Evolutionary conservation across 805 yeast species (phyloP), one percentile per base, ranked within the genome.

Genomic region (Candida qinlingensis): DNA sequence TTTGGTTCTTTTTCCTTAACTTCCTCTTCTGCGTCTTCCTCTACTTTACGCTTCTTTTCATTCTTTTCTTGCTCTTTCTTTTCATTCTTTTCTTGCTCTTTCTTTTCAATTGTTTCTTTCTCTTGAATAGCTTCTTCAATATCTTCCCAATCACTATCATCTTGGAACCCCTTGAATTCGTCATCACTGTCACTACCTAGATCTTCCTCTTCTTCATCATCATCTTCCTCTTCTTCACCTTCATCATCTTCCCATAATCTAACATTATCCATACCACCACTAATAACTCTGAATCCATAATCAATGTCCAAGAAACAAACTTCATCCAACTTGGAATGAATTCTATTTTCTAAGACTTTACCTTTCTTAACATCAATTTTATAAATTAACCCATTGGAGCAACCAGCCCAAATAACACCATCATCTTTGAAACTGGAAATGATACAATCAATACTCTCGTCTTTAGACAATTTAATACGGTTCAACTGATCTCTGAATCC

Each of bases 181-280:
- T 44, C 46, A 7, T 38, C 39, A 5, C 33, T 37, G 4, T 30
- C 48, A n/a, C 45, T 43, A 12, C 34, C 45, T 2, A 34, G 37
- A 19, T 36, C 42, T 11, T 41, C 31, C 25, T 49, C 57, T 28
- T 51, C 45, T 44, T 45, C 49, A 9, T 45, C 39, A 13, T 46
- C 49, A 39, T 52, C 57, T 27, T 38, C 45, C 9, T 49, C 54
- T 4, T 59, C 63, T 7, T 52, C 59, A 4, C 43, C 55, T 1
- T 51, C 63, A 1, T 59, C 57, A 30, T 65, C 69, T 9, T 76
- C 71, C 98, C 98, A 92, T 6, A 92, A 71, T 57, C 83, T 85
- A 49, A 92, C 69, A 29, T 75, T 73, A 42, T 87, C 92, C 90
- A 91, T 85, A 25, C 96, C 94, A 6, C 85, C 89, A 63, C 87